phyloP scores from a whole-genome alignment of 1,284 basidiomycete genomes.

The Melampsora larici-populina region DNA sequence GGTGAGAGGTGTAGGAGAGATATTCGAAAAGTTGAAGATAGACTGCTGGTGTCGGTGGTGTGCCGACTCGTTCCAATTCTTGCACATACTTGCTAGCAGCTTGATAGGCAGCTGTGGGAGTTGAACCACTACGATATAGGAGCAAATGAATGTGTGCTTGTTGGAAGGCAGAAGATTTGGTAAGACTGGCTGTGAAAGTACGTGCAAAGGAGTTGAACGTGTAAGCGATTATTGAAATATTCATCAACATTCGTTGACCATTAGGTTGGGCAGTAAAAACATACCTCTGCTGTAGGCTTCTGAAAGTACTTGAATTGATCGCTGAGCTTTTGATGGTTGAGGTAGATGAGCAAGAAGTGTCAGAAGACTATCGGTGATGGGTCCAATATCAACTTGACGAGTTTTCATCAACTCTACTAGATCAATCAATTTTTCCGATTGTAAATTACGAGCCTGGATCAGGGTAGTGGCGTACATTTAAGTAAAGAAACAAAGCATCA shows the following conservation, averaged over 20 bases:
- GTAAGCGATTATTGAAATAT: not conserved
- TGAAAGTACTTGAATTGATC: not conserved
- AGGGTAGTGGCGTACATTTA: too few species aligned
- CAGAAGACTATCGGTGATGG: not conserved
- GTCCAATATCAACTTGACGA: not conserved
- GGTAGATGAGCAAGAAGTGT: not conserved
- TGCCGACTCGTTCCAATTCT: constrained; percentile 27
- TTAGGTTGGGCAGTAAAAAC: not conserved
- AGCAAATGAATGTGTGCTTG: constrained; percentile 29
- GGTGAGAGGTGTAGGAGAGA: constrained; percentile 29
- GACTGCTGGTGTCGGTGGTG: constrained; percentile 20
- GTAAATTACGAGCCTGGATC: not conserved
- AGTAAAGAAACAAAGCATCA: too few species aligned
- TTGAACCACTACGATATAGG: constrained; percentile 9
- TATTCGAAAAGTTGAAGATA: constrained; percentile 44
- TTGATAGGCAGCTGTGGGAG: constrained; percentile 14
- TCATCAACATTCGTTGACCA: not conserved
- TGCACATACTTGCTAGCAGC: constrained; percentile 30
- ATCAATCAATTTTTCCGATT: not conserved
- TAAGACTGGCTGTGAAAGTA: constrained; percentile 15
- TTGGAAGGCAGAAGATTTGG: constrained; percentile 16
- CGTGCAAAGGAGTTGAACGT: not conserved
- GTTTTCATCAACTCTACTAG: constrained; percentile 1
- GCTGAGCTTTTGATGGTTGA: not conserved
- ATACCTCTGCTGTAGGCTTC: not conserved